phyloP scores from a whole-genome alignment of 1,284 basidiomycete species.

The Thelephora terrestris region DNA sequence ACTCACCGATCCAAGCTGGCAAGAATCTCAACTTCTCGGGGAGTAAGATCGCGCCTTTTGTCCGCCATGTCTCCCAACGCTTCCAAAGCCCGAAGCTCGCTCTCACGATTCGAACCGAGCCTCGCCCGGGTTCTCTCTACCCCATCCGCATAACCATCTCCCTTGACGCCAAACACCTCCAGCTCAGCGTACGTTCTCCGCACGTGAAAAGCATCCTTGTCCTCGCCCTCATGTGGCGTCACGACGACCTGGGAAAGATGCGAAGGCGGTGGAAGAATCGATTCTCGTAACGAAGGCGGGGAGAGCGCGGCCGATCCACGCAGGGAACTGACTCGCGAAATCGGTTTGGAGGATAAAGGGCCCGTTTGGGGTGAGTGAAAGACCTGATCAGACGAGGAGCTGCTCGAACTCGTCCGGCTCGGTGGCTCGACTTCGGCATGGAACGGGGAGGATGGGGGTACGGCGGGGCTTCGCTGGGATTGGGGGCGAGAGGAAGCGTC shows the following conservation, averaged over 20 bases:
- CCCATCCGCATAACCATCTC: conserved; percentile 87
- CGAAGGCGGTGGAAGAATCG: conserved; percentile 15
- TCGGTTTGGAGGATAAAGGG: conserved; percentile 7
- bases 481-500: background rate
- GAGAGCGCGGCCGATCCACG: conserved; percentile 7
- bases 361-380: conserved; percentile 7
- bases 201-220: conserved; percentile 79
- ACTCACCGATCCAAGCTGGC: conserved; percentile 71
- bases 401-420: conserved; percentile 6
- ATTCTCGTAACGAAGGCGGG: too few species aligned
- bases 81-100: conserved; percentile 43
- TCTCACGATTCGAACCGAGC: conserved; percentile 47
- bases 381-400: conserved; percentile 18
- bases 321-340: background rate
- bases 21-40: conserved; percentile 61
- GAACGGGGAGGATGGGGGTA: background rate
- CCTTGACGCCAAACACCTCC: conserved; percentile 76
- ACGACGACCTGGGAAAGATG: conserved; percentile 24
- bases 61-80: conserved; percentile 47
- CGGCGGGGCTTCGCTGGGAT: background rate
- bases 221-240: conserved; percentile 65
- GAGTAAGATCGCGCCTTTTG: conserved; percentile 48
- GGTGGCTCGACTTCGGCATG: background rate
- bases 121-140: conserved; percentile 89
- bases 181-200: conserved; percentile 84